phyloP scores from a whole-genome alignment of 2,329 filamentous ascomycete species.

The Penicillium janthinellum region DNA sequence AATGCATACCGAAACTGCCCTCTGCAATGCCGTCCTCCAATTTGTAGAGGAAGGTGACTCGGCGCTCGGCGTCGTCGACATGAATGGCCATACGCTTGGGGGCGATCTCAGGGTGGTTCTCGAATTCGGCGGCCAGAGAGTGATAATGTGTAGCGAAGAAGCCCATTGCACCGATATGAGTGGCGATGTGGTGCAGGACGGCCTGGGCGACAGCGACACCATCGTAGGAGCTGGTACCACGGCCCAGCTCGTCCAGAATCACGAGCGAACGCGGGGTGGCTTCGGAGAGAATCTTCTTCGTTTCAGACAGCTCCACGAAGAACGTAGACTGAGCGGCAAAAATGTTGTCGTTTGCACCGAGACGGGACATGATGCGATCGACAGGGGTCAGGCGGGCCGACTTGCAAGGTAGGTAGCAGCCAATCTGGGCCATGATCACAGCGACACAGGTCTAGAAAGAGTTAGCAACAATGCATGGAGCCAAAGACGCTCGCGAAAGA shows the following conservation, averaged over 20 bases:
- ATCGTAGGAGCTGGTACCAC: conserved; percentile 93
- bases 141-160: conserved; percentile 99
- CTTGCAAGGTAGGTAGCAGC: conserved; percentile 83
- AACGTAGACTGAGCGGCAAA: conserved; percentile 98
- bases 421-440: conserved; percentile 96
- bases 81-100: conserved; percentile 92
- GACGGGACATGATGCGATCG: conserved; percentile 97
- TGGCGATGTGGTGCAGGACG: conserved; percentile 93
- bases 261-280: conserved; percentile 92
- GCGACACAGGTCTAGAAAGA: conserved; percentile 78
- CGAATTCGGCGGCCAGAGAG: conserved; percentile 87
- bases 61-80: conserved; percentile 78
- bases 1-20: conserved; percentile 98
- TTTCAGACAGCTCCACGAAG: conserved; percentile 96
- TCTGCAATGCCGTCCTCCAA: conserved; percentile 92
- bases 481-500: neutral
- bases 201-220: conserved; percentile 95
- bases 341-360: conserved; percentile 98
- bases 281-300: conserved; percentile 95
- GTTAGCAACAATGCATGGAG: conserved; percentile 27
- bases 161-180: conserved; percentile 87
- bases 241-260: conserved; percentile 93
- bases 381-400: conserved; percentile 84
- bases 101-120: conserved; percentile 81
- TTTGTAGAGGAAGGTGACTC: conserved; percentile 96